phyloP scores from a whole-genome alignment of 306 rosid genomes.

The Begonia loranthoides region DNA sequence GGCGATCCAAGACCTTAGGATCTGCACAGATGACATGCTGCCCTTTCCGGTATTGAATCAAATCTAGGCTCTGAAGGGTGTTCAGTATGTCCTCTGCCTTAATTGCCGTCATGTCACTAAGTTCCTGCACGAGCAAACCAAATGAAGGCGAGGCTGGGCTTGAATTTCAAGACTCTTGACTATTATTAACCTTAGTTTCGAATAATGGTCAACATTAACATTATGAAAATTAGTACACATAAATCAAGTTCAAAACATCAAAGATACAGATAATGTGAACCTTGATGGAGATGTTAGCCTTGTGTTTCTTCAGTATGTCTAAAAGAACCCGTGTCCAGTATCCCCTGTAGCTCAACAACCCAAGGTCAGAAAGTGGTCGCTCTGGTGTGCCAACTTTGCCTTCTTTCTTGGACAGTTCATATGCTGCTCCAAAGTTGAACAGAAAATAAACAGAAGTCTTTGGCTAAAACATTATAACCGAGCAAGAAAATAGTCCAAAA shows the following conservation, averaged over 20 bases:
- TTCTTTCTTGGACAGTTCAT: conserved; percentile 97
- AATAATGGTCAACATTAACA: too few species aligned
- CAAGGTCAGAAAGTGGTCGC: conserved; percentile 97
- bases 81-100: conserved; percentile 87
- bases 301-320: conserved; percentile 88
- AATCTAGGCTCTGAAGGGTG: conserved; percentile 79
- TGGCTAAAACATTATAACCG: background rate
- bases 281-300: conserved; percentile 95
- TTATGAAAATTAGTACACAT: too few species aligned
- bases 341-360: conserved; percentile 93
- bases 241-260: too few species aligned
- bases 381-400: conserved; percentile 98
- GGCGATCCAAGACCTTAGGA: conserved; percentile 95
- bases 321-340: conserved; percentile 97
- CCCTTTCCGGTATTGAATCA: conserved; percentile 95
- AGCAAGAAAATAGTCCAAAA: background rate
- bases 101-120: conserved; percentile 99
- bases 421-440: conserved; percentile 48
- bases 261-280: conserved; percentile 15
- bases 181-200: too few species aligned
- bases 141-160: background rate
- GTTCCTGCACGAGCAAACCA: conserved; percentile 39
- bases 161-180: too few species aligned
- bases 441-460: conserved; percentile 9
- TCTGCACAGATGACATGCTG: conserved; percentile 98